Evolutionary conservation across 2,329 filamentous ascomycete genomes (phyloP).

Genomic region (Fusarium protoensiforme): DNA sequence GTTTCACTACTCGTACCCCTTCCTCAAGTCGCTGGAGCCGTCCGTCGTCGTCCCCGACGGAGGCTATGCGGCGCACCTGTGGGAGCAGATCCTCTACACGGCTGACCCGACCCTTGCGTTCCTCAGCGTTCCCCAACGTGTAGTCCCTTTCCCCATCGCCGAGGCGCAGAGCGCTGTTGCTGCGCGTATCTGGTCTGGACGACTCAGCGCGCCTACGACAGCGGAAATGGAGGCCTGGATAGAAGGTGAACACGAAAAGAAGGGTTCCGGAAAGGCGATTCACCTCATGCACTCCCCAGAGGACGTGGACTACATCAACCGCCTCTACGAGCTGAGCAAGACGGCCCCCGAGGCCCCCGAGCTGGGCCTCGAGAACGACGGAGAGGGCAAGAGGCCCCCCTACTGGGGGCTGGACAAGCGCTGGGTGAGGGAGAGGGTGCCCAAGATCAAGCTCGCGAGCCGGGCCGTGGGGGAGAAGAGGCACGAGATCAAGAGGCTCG

Average conservation of each 20-base stretch:
- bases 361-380: conserved; percentile 50
- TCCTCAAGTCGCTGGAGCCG: conserved; percentile 60
- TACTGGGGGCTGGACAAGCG: conserved; percentile 54
- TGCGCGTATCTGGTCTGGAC: conserved; percentile 73
- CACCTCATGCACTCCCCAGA: conserved; percentile 60
- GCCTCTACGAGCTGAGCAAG: conserved; percentile 61
- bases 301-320: conserved; percentile 71
- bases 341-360: conserved; percentile 45
- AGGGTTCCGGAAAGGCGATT: conserved; percentile 53
- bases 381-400: conserved; percentile 51
- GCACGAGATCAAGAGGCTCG: conserved; percentile 47
- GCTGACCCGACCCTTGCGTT: conserved; percentile 74
- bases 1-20: conserved; percentile 85
- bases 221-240: conserved; percentile 73
- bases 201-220: conserved; percentile 65
- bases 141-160: conserved; percentile 78
- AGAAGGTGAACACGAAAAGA: conserved; percentile 59
- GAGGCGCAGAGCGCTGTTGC: conserved; percentile 77
- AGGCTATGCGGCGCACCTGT: conserved; percentile 73
- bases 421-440: conserved; percentile 54
- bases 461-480: conserved; percentile 49
- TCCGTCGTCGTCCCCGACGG: conserved; percentile 70
- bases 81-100: conserved; percentile 76
- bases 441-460: conserved; percentile 54
- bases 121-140: conserved; percentile 71